Evolutionary conservation across 805 yeast genomes (phyloP), one percentile per base, ranked within the genome.

Genomic region (Candida glaebosa): DNA sequence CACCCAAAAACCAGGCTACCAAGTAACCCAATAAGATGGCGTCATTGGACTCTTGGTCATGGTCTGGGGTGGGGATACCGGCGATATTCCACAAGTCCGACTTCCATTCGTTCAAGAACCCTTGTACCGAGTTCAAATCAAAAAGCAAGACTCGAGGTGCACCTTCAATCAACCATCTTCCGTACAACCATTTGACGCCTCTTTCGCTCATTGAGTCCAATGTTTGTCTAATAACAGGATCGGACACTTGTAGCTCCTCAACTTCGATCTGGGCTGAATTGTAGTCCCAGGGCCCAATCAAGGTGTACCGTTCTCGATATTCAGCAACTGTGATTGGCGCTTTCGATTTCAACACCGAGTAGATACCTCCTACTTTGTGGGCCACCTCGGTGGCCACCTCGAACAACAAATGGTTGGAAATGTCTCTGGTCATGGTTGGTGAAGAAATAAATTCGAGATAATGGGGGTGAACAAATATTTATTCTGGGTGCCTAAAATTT

Each of bases 361-460:
- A 91, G 61, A 91, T 91, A 28, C 99, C 99, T 38, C 99, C 99
- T 17, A 91, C 98, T 55, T 95, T 76, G 71, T 93, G 90, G 55
- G 98, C 98, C 39, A 91, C 97, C 62, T 91, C 99, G 2, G 99
- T 91, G 47, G 98, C 96, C 34, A 87, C 84, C 69, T 91, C 99
- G 57, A 91, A 89, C 38, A 93, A 75, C 41, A 90, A 71, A 60
- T 88, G 96, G 61, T 87, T 83, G 54, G 84, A 79, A 47, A 91
- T 82, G 71, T 88, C 96, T 67, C 98, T 79, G 22, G 84, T 69
- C 88, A 84, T 84, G 7, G 12, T 42, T 30, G n/a, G 28, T 36
- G n/a, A 31, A 31, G 9, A 12, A 25, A 16, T 15, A 9, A 36
- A 28, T 5, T 14, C 12, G 14, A 28, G 14, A 28, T 7, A 22